Evolutionary conservation across 345 rosid species (phyloP), one percentile per base, ranked within the genome.

Genomic region (Eucalyptus tenuipes): DNA sequence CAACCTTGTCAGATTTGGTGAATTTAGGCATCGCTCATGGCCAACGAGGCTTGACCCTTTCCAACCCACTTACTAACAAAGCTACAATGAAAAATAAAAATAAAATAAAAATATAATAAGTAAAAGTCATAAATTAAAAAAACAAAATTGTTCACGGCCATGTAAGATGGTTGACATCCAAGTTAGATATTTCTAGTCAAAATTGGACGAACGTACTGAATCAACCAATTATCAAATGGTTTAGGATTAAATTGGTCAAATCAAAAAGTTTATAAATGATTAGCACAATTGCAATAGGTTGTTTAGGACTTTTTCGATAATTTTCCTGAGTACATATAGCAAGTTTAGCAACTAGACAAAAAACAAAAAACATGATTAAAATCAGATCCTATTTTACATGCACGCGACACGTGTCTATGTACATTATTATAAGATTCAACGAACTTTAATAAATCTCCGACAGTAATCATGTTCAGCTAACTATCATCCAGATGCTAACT

Each of bases 131-230:
- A 55, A 24, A 55, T 22, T 55, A 55, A 22, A 20, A 52, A 22
- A 20, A 42, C 6, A 50, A 24, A 55, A 2, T 24, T 55, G 61
- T 10, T 55, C 29, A 55, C 3, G 0, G 13, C 3, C 0, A 55
- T 10, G 6, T 55, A 55, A 55, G 20, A 55, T 55, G 61, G 8
- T 24, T 24, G 3, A 55, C 0, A 0, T 55, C 61, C 0, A 55
- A 55, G 13, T 10, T 10, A 55, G 61, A 0, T 0, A 55, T 55
- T 55, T 55, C 6, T 55, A 22, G 13, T 7, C 2, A 55, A 55
- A 55, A 55, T 55, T 55, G 61, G 13, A 55, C 0, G 6, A 13
- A 24, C 0, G 0, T 55, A 10, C 0, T 24, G 6, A 55, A 22
- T 55, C 2, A 1, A 1, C 29, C 13, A 55, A 24, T 55, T 55